phyloP scores from a whole-genome alignment of 768 basidiomycete species.

The Mycena kentingensis region DNA sequence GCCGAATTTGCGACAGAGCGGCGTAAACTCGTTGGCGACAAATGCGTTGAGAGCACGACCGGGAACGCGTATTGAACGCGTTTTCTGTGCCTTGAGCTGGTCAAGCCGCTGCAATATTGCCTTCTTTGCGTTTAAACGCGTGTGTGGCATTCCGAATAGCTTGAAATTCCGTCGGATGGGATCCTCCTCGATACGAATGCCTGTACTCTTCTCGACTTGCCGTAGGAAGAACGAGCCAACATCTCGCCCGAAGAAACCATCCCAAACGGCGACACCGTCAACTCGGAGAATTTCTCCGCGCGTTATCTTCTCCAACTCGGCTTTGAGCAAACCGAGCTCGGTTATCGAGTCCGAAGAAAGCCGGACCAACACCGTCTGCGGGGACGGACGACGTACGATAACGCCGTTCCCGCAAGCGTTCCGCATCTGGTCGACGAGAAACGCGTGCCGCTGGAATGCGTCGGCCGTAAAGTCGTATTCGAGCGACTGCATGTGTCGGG shows the following conservation, averaged over 20 bases:
- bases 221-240: conserved; percentile 49
- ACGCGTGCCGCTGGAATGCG: conserved; percentile 41
- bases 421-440: conserved; percentile 50
- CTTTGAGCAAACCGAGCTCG: conserved; percentile 57
- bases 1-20: conserved; percentile 54
- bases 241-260: conserved; percentile 54
- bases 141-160: conserved; percentile 51
- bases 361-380: conserved; percentile 38
- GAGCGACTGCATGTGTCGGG: conserved; percentile 57
- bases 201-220: conserved; percentile 42
- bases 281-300: conserved; percentile 60
- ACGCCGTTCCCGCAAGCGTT: conserved; percentile 31
- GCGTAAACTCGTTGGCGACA: conserved; percentile 45
- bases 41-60: conserved; percentile 49
- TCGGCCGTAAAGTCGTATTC: conserved; percentile 42
- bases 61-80: conserved; percentile 48
- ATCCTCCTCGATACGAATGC: conserved; percentile 48
- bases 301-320: conserved; percentile 60
- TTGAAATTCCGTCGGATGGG: conserved; percentile 45
- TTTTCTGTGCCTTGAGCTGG: conserved; percentile 44
- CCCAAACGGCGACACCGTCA: conserved; percentile 62
- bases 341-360: conserved; percentile 53
- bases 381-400: conserved; percentile 25
- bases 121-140: conserved; percentile 43
- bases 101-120: conserved; percentile 50